Evolutionary conservation across 2,329 filamentous ascomycete genomes (phyloP), one percentile per base, ranked within the genome.

Genomic region (Leptographium flavum): DNA sequence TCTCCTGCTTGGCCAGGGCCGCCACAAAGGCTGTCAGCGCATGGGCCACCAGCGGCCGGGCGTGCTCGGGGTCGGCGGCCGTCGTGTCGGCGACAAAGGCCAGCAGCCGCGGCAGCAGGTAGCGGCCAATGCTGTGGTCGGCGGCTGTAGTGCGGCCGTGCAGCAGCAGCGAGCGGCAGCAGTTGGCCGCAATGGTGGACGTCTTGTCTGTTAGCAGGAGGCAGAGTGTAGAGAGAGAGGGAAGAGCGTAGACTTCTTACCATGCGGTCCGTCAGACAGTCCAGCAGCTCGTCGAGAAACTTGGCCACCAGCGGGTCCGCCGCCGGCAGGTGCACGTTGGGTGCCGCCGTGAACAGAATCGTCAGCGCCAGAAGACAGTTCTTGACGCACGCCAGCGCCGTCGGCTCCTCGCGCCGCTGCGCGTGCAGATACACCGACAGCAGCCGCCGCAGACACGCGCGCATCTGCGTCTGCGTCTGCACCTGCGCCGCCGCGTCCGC

Each of bases 331-430:
- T 80, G 72, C 52, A 83, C 83, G 48, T 78, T 73, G 7, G 85
- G 83, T 35, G 81, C 81, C 8, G 86, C 81, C 9, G 87, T 94
- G 49, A 98, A 79, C 9, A 98, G 73, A 48, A 98, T 83, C 0
- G 92, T 94, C 39, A 83, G 81, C 1, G 87, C 86, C 40, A 98
- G 70, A 5, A 98, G 74, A 5, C 83, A 84, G 57, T 96, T 98
- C 68, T 93, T 95, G 56, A 95, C 90, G 59, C 87, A 94, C 2
- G 82, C 70, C 22, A 98, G 69, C 3, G 87, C 87, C 5, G 82
- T 79, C 19, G 88, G 79, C 9, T 61, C 63, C 56, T 88, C 83
- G 35, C 84, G 74, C 58, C 80, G 84, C 61, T 88, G 84, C 0
- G 81, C 81, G 52, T 83, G 70, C 21, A 83, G 70, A 53, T 87